Evolutionary conservation across 192 early-diverging fungal species (phyloP), one percentile per base, ranked within the genome.

Genomic region (Backusella westeae): DNA sequence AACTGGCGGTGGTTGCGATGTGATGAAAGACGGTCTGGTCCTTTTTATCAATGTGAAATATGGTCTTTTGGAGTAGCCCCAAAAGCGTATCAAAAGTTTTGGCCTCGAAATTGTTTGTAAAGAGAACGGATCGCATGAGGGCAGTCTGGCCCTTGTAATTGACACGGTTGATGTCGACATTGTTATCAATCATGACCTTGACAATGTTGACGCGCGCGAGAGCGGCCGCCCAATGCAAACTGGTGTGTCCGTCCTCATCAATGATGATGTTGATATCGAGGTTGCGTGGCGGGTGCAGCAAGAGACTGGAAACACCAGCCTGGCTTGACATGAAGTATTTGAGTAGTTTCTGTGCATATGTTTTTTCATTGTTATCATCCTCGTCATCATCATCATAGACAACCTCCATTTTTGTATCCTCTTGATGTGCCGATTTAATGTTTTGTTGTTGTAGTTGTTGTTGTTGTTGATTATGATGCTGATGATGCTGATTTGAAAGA

Each of bases 211-310:
- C 89, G 19, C 90, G 80, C 1, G 92, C 97, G 75, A 98, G 90
- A 8, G 98, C 96, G 6, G 96, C 93, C 3, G 98, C 94, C 97
- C 97, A 99, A 74, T 99, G 98, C 14, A 98, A 81, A 2, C 94
- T 89, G 0, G 95, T 94, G 79, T 99, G 97, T 7, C 96, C 97
- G 68, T 96, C 95, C 56, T 99, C 96, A 72, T 99, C 98, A 53
- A 99, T 94, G 19, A 93, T 87, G 4, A 94, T 74, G 79, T 96
- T 90, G 49, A 97, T 84, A 83, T 98, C 92, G 19, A 96, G 82
- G 56, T 97, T 91, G 0, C 81, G 19, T 10, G 91, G 90, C 15
- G 89, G 88, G 3, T 75, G 53, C 15, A 71, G 34, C 12, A 81
- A 59, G 10, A 81, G n/a, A 14, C 42, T 49, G 6, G 80, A 73